Evolutionary conservation across 2,329 filamentous ascomycete genomes (phyloP).

Genomic region (Clarireedia hainanense): DNA sequence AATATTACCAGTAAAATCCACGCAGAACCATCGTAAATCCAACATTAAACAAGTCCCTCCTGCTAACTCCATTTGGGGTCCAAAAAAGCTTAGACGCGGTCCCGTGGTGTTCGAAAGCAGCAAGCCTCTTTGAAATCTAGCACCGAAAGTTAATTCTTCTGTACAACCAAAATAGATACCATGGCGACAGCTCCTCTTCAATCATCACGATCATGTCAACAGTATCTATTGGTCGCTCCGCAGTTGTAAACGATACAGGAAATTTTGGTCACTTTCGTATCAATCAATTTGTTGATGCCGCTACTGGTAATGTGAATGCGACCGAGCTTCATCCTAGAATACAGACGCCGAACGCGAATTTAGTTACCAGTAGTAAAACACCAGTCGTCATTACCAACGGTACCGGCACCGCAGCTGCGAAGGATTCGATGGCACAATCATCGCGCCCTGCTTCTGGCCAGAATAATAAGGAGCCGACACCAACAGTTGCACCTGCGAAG

Average conservation of each 20-base stretch:
- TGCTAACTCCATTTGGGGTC: not conserved
- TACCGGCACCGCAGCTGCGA: not conserved
- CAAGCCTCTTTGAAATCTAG: not conserved
- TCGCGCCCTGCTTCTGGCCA: conserved; percentile 22
- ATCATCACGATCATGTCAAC: conserved; percentile 22
- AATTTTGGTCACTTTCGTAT: conserved; percentile 13
- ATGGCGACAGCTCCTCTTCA: conserved; percentile 20
- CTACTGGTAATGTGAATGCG: conserved; percentile 6
- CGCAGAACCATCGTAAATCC: too few species aligned
- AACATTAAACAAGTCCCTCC: too few species aligned
- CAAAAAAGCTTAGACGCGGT: conserved; percentile 5
- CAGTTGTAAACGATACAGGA: conserved; percentile 13
- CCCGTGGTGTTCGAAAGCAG: conserved; percentile 3
- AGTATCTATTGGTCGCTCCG: conserved; percentile 16
- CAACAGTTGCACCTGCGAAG: conserved; percentile 17
- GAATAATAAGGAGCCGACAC: conserved; percentile 13
- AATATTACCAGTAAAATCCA: too few species aligned
- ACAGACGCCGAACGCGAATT: conserved; percentile 9
- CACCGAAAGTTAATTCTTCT: not conserved
- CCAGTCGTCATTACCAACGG: not conserved
- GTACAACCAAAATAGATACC: conserved; percentile 12
- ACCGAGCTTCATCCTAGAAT: conserved; percentile 11
- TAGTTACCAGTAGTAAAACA: not conserved
- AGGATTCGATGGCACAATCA: conserved; percentile 14
- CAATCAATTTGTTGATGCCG: conserved; percentile 17